A percentile compares a stretch with the other conserved stretches of the same genome.
These are phyloP conservation scores for Penicillium coffeae DNA, from an alignment of 495 filamentous ascomycete genomes.

Conservation along the genomic window DNA sequence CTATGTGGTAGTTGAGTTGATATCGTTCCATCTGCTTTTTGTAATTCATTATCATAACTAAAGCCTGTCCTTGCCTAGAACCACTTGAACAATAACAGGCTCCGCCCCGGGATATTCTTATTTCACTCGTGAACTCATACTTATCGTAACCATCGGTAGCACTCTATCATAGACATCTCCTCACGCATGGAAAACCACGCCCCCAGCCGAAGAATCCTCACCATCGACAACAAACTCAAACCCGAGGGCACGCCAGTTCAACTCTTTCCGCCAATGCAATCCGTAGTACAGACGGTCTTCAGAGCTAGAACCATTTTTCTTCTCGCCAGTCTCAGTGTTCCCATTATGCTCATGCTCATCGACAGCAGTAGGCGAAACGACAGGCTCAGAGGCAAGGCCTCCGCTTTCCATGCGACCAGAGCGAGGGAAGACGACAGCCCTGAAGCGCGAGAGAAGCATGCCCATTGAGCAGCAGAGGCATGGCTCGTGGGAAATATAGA, in stretches of 20 bases:
- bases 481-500: conserved; percentile 91
- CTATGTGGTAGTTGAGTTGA: background rate
- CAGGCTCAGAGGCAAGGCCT: conserved; percentile 38
- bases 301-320: conserved; percentile 27
- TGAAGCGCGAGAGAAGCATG: conserved; percentile 84
- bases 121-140: too few relatives aligned
- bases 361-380: conserved; percentile 15
- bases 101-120: too few relatives aligned
- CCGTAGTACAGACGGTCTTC: conserved; percentile 54
- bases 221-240: conserved; percentile 68
- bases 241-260: conserved; percentile 88
- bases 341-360: conserved; percentile 1
- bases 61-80: too few relatives aligned
- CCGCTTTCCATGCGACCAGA: conserved; percentile 40
- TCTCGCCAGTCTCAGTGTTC: conserved; percentile 46
- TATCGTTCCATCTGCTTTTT: too few relatives aligned
- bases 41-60: too few relatives aligned
- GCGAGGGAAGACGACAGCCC: conserved; percentile 70
- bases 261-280: conserved; percentile 84
- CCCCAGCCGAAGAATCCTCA: background rate
- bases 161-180: background rate
- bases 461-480: conserved; percentile 97
- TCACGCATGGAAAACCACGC: conserved; percentile 17
- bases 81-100: too few relatives aligned
- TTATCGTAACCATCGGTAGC: too few relatives aligned